Evolutionary conservation across 306 rosid species (phyloP).

Genomic region (Calophaca sinica): DNA sequence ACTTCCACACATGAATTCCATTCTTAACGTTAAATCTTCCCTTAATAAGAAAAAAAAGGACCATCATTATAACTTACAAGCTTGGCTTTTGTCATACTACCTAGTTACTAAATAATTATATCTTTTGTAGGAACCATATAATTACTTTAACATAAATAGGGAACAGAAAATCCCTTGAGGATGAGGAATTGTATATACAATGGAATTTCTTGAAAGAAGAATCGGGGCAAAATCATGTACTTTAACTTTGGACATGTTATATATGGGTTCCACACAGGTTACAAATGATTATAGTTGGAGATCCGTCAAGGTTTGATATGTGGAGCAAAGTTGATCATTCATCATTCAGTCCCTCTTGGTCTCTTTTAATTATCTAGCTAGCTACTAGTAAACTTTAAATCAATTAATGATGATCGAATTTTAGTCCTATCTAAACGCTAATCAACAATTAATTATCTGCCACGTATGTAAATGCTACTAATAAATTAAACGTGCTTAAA

Average conservation of each 20-base stretch:
- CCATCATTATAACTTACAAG: slow-evolving; percentile 35
- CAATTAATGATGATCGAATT: slow-evolving; percentile 11
- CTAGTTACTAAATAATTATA: slow-evolving; percentile 42
- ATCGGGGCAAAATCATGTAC: slow-evolving; percentile 42
- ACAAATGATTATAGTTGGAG: slow-evolving; percentile 38
- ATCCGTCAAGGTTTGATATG: slow-evolving; percentile 48
- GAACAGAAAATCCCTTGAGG: slow-evolving; percentile 44
- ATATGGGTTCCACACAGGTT: slow-evolving; percentile 52
- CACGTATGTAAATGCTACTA: background rate
- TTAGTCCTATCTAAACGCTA: slow-evolving; percentile 8
- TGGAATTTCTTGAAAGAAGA: slow-evolving; percentile 18
- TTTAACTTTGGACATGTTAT: slow-evolving; percentile 35
- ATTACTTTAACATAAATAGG: slow-evolving; percentile 34
- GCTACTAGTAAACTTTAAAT: slow-evolving; percentile 8
- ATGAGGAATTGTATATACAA: slow-evolving; percentile 38
- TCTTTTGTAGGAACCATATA: background rate
- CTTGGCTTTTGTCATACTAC: slow-evolving; percentile 24
- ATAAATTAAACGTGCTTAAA: slow-evolving; percentile 1
- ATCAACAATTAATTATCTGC: too few species aligned
- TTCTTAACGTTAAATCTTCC: slow-evolving; percentile 26
- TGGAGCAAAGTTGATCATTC: slow-evolving; percentile 19
- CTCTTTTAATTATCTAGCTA: slow-evolving; percentile 26
- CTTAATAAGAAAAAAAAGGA: background rate
- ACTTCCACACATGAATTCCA: slow-evolving; percentile 10
- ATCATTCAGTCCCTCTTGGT: slow-evolving; percentile 42